Evolutionary conservation across 768 basidiomycete species (phyloP).

Genomic region (Hygrocybe coccinea): DNA sequence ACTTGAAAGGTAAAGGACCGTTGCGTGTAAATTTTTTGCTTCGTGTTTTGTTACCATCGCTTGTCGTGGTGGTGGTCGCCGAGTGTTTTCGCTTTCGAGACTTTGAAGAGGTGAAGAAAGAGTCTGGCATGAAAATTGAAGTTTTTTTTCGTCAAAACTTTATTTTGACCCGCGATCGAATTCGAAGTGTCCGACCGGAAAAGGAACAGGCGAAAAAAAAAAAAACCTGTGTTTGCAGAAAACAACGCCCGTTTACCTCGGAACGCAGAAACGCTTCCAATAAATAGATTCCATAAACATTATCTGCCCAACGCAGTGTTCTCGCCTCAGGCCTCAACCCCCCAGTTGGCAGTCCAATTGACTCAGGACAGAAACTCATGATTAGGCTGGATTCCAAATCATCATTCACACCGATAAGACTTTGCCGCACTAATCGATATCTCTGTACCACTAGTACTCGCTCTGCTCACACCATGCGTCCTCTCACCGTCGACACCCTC

Average conservation of each 20-base stretch:
- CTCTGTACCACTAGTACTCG: conserved; percentile 1
- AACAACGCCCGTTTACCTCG: no score
- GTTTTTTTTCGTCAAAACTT: no score
- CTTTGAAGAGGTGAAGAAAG: conserved; percentile 14
- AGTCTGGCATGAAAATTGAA: conserved; percentile 9
- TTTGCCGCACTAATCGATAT: background rate
- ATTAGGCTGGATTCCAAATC: background rate
- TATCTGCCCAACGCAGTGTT: no score
- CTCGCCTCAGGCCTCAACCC: no score
- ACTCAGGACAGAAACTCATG: no score
- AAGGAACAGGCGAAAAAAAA: no score
- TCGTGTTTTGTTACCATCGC: conserved; percentile 5
- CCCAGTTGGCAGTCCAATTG: no score
- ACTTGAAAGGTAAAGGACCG: background rate
- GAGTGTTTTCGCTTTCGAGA: conserved; percentile 14
- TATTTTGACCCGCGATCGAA: no score
- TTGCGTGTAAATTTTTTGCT: background rate
- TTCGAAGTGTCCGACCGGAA: background rate
- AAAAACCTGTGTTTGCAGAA: no score
- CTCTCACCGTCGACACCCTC: conserved; percentile 64
- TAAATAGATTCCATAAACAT: no score
- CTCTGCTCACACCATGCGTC: conserved; percentile 38
- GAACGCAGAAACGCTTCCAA: no score
- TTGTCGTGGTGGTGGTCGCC: background rate
- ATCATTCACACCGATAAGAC: background rate